Evolutionary conservation across 179 eudicot genomes (phyloP), one percentile per base, ranked within the genome.

Genomic region (Sideroxylon spinosum): DNA sequence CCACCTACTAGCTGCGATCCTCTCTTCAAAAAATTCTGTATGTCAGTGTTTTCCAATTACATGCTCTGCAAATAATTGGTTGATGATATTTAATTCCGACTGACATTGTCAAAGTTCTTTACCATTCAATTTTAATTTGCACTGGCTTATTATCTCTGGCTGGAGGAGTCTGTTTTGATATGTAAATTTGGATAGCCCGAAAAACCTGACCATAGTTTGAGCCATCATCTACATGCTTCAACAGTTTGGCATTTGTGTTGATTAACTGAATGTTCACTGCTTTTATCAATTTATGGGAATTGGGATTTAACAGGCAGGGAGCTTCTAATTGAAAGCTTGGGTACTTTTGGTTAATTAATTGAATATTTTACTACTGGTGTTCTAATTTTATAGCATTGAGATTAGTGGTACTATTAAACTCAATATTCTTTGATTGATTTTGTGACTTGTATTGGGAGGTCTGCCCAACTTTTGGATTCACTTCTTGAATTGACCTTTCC

Each of bases 11-110:
- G 84, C 88, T 66, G 79, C 88, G 48, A 76, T 95, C 67, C 85
- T 95, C 66, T 86, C 91, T 20, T 89, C 91, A 22, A 81, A 79
- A 68, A 81, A 87, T 84, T 86, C 89, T 72, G 98, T 94, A 92
- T 81, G 92, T 62, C 55, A 73, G 25, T 76, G 67, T 74, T 23
- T 32, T 65, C 48, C 60, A 17, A 25, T 19, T 52, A 28, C 16
- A 6, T 29, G 29, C 44, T 71, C 75, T 53, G 8, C 68, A 22
- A 20, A 60, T 50, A 37, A 61, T 61, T 60, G 20, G 26, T 62
- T 62, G 16, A 23, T 22, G 14, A 16, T 17, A 49, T 75, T 75
- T 44, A 55, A 17, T 23, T 26, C 57, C 23, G 14, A 57, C 59
- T 61, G 46, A 46, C 44, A 22, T 46, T 61, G 20, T 37, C 61